Evolutionary conservation across 345 rosid genomes (phyloP).

Genomic region (Moricandia moricandioides): DNA sequence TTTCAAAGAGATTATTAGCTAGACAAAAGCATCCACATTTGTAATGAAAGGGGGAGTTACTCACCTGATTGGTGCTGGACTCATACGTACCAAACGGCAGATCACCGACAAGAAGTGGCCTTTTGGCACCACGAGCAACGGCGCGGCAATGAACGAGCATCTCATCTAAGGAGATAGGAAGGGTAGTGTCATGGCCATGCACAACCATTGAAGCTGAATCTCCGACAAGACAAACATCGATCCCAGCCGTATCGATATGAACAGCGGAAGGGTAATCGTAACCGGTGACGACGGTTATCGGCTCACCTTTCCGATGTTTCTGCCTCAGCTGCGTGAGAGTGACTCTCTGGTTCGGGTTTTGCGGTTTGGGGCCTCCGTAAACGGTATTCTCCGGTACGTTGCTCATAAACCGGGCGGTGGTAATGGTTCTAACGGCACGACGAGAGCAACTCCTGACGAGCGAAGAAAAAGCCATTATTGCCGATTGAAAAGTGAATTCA

Average conservation of each 20-base stretch:
- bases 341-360: constrained; percentile 57
- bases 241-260: constrained; percentile 77
- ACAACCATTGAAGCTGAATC: constrained; percentile 97
- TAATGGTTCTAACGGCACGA: background rate
- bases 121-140: constrained; percentile 79
- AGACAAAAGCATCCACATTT: background rate
- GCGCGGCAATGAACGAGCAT: constrained; percentile 93
- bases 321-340: constrained; percentile 59
- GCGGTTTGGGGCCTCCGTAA: constrained; percentile 76
- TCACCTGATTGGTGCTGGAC: constrained; percentile 60
- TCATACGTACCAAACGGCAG: constrained; percentile 90
- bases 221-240: constrained; percentile 82
- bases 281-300: constrained; percentile 76
- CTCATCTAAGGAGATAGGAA: constrained; percentile 84
- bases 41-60: no score
- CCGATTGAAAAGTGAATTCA: no score
- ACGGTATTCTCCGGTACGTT: constrained; percentile 74
- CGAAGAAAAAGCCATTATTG: constrained; percentile 28
- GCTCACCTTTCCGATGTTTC: constrained; percentile 63
- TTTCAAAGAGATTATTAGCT: no score
- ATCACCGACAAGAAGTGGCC: constrained; percentile 88
- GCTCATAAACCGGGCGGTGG: constrained; percentile 57
- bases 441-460: constrained; percentile 23
- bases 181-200: constrained; percentile 93
- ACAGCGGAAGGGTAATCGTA: constrained; percentile 90